phyloP scores from a whole-genome alignment of 2,329 filamentous ascomycete species.

The Trichoderma hamatum region DNA sequence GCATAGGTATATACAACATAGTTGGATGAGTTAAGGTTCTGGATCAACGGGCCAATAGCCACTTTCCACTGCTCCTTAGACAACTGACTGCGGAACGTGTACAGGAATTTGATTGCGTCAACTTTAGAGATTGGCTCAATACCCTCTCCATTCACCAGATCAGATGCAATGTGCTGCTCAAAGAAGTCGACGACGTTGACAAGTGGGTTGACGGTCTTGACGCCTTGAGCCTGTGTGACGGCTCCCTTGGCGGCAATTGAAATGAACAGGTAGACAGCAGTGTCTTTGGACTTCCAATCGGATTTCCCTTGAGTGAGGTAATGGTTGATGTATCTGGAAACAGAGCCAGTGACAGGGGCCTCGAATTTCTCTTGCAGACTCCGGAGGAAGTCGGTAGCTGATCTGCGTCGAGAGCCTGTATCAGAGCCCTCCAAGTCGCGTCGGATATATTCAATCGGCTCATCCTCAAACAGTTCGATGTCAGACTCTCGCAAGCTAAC shows the following conservation, averaged over 20 bases:
- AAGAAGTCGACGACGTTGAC: conserved; percentile 95
- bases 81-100: conserved; percentile 93
- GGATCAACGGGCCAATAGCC: conserved; percentile 85
- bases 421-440: conserved; percentile 95
- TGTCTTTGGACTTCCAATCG: conserved; percentile 98
- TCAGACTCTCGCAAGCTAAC: conserved; percentile 90
- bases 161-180: conserved; percentile 86
- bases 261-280: conserved; percentile 94
- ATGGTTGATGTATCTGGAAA: conserved; percentile 82
- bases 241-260: conserved; percentile 91
- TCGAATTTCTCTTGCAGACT: conserved; percentile 91
- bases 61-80: conserved; percentile 90
- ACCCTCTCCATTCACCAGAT: conserved; percentile 71
- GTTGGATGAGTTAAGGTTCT: conserved; percentile 85
- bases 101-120: conserved; percentile 96
- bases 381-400: conserved; percentile 91
- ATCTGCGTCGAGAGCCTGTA: conserved; percentile 86
- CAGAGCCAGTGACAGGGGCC: conserved; percentile 79
- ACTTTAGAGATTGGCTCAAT: conserved; percentile 89
- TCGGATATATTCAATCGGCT: conserved; percentile 97
- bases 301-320: conserved; percentile 79
- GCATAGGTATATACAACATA: conserved; percentile 99
- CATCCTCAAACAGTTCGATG: conserved; percentile 94
- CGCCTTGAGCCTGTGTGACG: conserved; percentile 84
- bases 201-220: conserved; percentile 84